A percentile compares a stretch with the other conserved stretches of the same genome.
Conservation (phyloP, 2,329 filamentous ascomycete genomes). For the Venturia oleaginea region DNA sequence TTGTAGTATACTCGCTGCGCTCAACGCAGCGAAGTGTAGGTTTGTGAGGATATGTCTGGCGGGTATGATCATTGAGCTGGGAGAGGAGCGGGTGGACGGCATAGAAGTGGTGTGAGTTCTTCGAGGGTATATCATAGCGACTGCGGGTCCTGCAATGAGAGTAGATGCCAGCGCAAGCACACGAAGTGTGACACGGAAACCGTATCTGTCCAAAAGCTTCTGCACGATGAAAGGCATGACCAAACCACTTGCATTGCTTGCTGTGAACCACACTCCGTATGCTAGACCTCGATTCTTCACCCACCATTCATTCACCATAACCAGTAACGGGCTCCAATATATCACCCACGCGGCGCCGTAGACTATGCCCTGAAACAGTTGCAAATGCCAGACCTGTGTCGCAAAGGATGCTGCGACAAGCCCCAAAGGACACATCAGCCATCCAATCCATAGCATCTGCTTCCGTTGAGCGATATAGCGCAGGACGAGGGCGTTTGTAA, state of each 20-base stretch:
- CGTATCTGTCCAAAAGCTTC: conserved; percentile 6
- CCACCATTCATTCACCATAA: conserved; percentile 34
- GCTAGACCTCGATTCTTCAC: conserved; percentile 32
- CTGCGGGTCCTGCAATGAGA: conserved; percentile 7
- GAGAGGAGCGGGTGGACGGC: conserved; percentile 25
- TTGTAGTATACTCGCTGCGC: conserved; percentile 4
- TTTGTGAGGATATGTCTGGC: neutral
- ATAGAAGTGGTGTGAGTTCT: neutral
- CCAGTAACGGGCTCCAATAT: conserved; percentile 29
- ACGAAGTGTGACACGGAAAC: conserved; percentile 7
- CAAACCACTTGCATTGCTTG: conserved; percentile 23
- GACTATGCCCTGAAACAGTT: conserved; percentile 32
- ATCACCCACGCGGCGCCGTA: conserved; percentile 33
- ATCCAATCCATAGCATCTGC: conserved; percentile 11
- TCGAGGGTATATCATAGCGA: neutral
- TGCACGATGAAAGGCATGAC: conserved; percentile 12
- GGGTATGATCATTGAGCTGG: neutral
- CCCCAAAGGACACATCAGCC: conserved; percentile 18
- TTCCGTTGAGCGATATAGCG: neutral
- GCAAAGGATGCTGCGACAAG: conserved; percentile 29
- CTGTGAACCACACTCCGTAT: conserved; percentile 26
- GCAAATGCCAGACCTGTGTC: conserved; percentile 24
- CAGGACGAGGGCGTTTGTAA: neutral
- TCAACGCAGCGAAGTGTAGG: neutral
- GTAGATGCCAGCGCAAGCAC: conserved; percentile 3